phyloP scores from a whole-genome alignment of 306 rosid species.

The Inga leiocalycina region DNA sequence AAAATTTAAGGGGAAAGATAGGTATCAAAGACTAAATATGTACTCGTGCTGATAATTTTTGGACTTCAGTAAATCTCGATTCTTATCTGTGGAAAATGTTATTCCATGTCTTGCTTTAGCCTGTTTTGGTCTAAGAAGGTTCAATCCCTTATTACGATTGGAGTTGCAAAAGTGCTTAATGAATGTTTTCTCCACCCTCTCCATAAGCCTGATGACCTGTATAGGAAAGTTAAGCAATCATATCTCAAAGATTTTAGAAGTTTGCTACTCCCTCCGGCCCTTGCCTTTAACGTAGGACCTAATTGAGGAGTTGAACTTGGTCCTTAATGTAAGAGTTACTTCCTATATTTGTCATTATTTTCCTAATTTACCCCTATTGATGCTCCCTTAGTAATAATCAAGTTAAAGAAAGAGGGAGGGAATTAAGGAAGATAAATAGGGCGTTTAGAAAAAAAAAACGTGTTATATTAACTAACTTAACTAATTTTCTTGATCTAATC shows the following conservation, averaged over 20 bases:
- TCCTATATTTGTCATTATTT: too few relatives aligned
- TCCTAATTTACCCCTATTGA: too few relatives aligned
- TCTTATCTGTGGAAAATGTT: slow-evolving; percentile 64
- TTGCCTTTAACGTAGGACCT: too few relatives aligned
- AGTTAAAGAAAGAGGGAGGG: too few relatives aligned
- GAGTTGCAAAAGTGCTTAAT: slow-evolving; percentile 60
- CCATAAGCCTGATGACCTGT: slow-evolving; percentile 41
- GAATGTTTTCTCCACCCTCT: slow-evolving; percentile 42
- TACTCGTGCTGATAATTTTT: background rate
- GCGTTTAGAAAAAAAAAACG: too few relatives aligned
- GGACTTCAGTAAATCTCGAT: background rate
- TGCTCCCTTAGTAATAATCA: too few relatives aligned
- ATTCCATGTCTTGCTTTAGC: slow-evolving; percentile 61
- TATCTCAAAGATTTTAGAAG: background rate
- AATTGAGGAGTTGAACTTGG: too few relatives aligned
- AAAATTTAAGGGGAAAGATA: slow-evolving; percentile 6
- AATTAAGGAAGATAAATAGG: too few relatives aligned
- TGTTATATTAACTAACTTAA: too few relatives aligned
- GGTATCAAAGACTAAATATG: background rate
- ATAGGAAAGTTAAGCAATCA: slow-evolving; percentile 21
- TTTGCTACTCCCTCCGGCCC: background rate
- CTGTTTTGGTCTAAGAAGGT: slow-evolving; percentile 56
- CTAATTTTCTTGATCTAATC: too few relatives aligned
- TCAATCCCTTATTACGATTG: slow-evolving; percentile 65
- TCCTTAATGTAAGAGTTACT: too few relatives aligned